phyloP scores from a whole-genome alignment of 2,329 filamentous ascomycete genomes.

The Paraconiothyrium sp. region DNA sequence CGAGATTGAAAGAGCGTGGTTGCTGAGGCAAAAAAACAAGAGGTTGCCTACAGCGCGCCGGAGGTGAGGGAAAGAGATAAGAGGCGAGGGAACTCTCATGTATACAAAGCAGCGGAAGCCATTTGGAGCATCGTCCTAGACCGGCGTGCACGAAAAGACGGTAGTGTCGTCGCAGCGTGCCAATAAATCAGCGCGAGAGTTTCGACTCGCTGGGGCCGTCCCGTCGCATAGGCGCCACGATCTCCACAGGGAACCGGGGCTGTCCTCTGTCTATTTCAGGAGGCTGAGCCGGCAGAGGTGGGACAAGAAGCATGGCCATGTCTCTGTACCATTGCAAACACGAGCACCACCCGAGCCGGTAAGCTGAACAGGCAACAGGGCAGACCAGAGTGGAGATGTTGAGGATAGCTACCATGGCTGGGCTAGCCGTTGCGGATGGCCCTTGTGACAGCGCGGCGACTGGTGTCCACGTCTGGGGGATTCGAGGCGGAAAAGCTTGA shows the following conservation, averaged over 20 bases:
- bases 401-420: background rate
- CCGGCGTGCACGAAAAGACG: slow-evolving; percentile 4
- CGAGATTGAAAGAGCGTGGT: slow-evolving; percentile 27
- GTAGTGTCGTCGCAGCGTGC: slow-evolving; percentile 1
- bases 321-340: background rate
- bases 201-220: slow-evolving; percentile 8
- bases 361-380: background rate
- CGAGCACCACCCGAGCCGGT: background rate
- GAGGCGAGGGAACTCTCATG: slow-evolving; percentile 23
- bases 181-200: slow-evolving; percentile 1
- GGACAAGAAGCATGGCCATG: background rate
- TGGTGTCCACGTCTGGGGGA: background rate
- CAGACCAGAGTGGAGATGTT: background rate
- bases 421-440: background rate
- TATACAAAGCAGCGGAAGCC: slow-evolving; percentile 10
- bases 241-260: slow-evolving; percentile 32
- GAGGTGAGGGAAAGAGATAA: slow-evolving; percentile 24
- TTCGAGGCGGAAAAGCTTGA: slow-evolving; percentile 21
- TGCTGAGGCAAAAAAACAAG: slow-evolving; percentile 38
- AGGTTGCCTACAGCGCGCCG: slow-evolving; percentile 33
- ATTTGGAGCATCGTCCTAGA: background rate
- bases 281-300: slow-evolving; percentile 32
- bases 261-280: slow-evolving; percentile 35
- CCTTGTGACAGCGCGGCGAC: slow-evolving; percentile 7
- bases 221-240: slow-evolving; percentile 24